A percentile compares a stretch with the other conserved stretches of the same genome.
These are phyloP conservation scores for Crithidia fasciculata DNA, from an alignment of 208 protist species.

Conservation along the genomic window DNA sequence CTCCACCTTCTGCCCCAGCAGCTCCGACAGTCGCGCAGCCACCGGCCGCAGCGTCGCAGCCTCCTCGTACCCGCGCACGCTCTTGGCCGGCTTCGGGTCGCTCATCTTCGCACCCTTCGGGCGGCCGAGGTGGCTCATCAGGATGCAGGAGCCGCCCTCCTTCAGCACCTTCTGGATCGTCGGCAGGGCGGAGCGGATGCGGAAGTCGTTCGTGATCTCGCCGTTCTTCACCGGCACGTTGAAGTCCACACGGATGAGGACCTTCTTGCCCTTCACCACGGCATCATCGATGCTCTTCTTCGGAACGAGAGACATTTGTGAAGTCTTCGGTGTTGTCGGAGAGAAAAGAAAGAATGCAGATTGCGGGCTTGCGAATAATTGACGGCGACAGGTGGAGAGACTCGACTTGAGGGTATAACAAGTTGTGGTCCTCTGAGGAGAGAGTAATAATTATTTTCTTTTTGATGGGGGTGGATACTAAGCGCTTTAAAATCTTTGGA, in stretches of 20 bases:
- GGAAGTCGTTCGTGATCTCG: constrained; percentile 94
- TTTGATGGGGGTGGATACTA: neutral
- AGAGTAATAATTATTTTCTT: neutral
- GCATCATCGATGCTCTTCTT: constrained; percentile 87
- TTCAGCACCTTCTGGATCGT: constrained; percentile 96
- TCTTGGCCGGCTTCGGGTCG: constrained; percentile 55
- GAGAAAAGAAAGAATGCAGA: neutral
- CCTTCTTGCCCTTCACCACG: constrained; percentile 91
- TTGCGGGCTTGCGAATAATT: too few relatives aligned
- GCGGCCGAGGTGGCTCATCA: constrained; percentile 98
- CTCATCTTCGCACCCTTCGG: constrained; percentile 94
- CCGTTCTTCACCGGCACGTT: constrained; percentile 98
- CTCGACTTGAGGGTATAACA: too few relatives aligned
- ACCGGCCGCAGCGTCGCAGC: constrained; percentile 92
- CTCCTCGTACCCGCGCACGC: constrained; percentile 75
- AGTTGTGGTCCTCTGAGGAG: neutral
- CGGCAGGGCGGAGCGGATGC: constrained; percentile 95
- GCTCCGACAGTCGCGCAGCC: constrained; percentile 80
- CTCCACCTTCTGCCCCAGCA: constrained; percentile 76
- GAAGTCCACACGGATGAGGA: constrained; percentile 97
- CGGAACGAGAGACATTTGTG: constrained; percentile 54
- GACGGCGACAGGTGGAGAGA: too few relatives aligned
- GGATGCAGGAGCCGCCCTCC: constrained; percentile 84
- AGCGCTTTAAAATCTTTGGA: neutral
- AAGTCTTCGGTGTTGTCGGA: constrained; percentile 13